A percentile compares a stretch with the other conserved stretches of the same genome.
phyloP scores from a whole-genome alignment of 2,329 filamentous ascomycete species.

The Pseudopyricularia cyperi region DNA sequence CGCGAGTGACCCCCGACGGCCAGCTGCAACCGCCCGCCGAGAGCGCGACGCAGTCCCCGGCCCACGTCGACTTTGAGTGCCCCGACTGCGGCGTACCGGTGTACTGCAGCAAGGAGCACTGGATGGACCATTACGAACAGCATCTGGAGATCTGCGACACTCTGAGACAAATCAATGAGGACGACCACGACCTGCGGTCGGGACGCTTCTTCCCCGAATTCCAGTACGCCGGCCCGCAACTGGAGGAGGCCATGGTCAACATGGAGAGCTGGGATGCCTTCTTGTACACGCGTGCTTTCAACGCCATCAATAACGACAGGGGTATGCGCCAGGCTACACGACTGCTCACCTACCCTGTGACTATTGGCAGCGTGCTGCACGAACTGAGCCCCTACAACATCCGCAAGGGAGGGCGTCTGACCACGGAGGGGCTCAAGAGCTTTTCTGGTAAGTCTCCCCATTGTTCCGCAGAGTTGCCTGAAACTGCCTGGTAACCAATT shows the following conservation, averaged over 20 bases:
- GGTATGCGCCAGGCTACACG: slow-evolving; percentile 87
- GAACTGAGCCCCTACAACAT: slow-evolving; percentile 89
- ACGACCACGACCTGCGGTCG: slow-evolving; percentile 87
- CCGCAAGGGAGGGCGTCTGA: slow-evolving; percentile 61
- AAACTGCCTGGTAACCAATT: slow-evolving; percentile 5
- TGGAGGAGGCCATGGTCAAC: slow-evolving; percentile 87
- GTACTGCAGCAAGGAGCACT: slow-evolving; percentile 89
- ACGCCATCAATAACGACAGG: slow-evolving; percentile 81
- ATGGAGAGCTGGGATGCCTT: slow-evolving; percentile 99
- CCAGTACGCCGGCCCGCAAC: slow-evolving; percentile 75
- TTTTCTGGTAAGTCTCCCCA: slow-evolving; percentile 58
- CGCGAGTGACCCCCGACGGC: slow-evolving; percentile 31
- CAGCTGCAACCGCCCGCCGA: slow-evolving; percentile 24
- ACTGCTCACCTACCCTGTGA: slow-evolving; percentile 85
- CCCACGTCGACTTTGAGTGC: slow-evolving; percentile 86
- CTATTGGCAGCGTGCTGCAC: slow-evolving; percentile 81
- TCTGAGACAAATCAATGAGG: slow-evolving; percentile 86
- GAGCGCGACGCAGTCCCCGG: slow-evolving; percentile 50
- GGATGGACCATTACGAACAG: slow-evolving; percentile 88
- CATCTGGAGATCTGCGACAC: slow-evolving; percentile 90
- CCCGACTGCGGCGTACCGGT: slow-evolving; percentile 91
- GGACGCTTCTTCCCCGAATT: slow-evolving; percentile 91
- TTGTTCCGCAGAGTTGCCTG: slow-evolving; percentile 16
- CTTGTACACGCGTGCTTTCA: slow-evolving; percentile 82
- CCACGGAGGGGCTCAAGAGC: slow-evolving; percentile 81